Evolutionary conservation across 495 filamentous ascomycete genomes (phyloP), one percentile per base, ranked within the genome.

Genomic region (Hyaloscypha finlandica): DNA sequence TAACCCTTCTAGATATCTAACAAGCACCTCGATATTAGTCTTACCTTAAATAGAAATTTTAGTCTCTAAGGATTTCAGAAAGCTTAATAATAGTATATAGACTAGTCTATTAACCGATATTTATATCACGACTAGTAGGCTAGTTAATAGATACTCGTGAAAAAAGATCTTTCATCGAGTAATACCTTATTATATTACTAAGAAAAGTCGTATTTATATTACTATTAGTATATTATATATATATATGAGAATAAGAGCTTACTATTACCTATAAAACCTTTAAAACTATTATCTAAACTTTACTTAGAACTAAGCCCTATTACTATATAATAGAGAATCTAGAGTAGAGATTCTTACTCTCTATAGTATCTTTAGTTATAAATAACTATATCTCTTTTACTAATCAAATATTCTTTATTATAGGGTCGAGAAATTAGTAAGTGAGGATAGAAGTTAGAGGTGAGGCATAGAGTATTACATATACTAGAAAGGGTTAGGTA

Each of bases 1-100:
- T n/a, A n/a, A n/a, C n/a, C n/a, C n/a, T n/a, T n/a, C n/a, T n/a
- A n/a, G n/a, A n/a, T n/a, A n/a, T n/a, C n/a, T n/a, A n/a, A n/a
- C n/a, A n/a, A n/a, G n/a, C 42, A 48, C 42, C 42, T 48, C 42
- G 42, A 48, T 48, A 48, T 48, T 48, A 48, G 42, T 48, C 19
- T 19, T 48, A 19, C 19, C 9, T 48, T 48, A n/a, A n/a, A n/a
- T n/a, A n/a, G n/a, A n/a, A n/a, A n/a, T n/a, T n/a, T n/a, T n/a
- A n/a, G n/a, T 48, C 19, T 19, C 19, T 48, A 48, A 48, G 19
- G 42, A 19, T 19, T 48, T 48, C 19, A 48, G 8, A 48, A 48
- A 19, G 8, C 19, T 48, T 48, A 48, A 19, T 48, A 48, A 48
- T 48, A 48, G 9, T 19, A 48, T 48, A 19, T 48, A 19, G 42